Percentiles rank a stretch among this genome's conserved stretches.
Conservation (phyloP, 306 rosid species). For the Astragalus membranaceus region DNA sequence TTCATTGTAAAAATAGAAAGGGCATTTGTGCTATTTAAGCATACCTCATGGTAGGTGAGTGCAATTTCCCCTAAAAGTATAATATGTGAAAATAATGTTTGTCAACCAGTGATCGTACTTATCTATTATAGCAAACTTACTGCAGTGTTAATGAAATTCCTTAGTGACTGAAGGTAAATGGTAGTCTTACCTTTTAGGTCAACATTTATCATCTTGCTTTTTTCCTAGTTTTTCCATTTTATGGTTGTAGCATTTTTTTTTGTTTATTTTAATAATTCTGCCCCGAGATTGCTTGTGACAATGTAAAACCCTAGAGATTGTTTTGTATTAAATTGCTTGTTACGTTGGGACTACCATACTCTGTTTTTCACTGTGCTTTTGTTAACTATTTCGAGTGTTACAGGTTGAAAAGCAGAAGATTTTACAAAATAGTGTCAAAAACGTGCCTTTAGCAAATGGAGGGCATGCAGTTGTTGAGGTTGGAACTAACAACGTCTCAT, state of each 20-base stretch:
- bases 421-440: slow-evolving; percentile 52
- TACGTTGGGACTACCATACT: background rate
- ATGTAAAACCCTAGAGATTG: background rate
- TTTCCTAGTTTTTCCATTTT: background rate
- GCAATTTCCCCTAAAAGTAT: too few species aligned
- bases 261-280: background rate
- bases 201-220: background rate
- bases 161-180: background rate
- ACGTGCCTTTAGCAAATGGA: slow-evolving; percentile 33
- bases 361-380: background rate
- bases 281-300: background rate
- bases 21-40: too few species aligned
- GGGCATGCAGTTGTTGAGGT: slow-evolving; percentile 21
- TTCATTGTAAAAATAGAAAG: too few species aligned
- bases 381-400: slow-evolving; percentile 6
- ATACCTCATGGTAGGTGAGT: too few species aligned
- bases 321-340: background rate
- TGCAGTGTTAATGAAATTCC: background rate
- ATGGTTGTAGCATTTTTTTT: background rate
- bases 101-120: background rate
- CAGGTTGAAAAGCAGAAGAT: slow-evolving; percentile 92
- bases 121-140: background rate
- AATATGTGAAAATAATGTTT: background rate
- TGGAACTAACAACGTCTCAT: slow-evolving; percentile 22
- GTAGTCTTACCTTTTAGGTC: background rate